Conservation (phyloP, 129 eudicot species). For the Lonicera japonica region DNA sequence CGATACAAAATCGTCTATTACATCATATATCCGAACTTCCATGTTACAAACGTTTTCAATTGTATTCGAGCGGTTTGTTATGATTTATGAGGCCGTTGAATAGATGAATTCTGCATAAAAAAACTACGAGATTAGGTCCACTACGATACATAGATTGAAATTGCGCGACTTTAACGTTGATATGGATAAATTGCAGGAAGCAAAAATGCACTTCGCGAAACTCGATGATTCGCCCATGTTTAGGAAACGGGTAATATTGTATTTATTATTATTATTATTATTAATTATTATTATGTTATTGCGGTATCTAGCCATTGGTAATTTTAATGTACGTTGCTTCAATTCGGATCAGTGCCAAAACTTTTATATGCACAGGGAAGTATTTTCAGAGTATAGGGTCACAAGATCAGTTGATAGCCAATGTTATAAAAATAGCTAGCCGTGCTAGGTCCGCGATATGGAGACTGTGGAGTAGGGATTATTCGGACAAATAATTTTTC, state of each 20-base stretch:
- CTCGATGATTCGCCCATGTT: constrained; percentile 97
- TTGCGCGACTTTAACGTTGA: background rate
- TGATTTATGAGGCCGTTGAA: background rate
- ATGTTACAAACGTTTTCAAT: background rate
- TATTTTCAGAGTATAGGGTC: background rate
- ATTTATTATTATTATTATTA: background rate
- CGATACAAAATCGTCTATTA: background rate
- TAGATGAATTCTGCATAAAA: background rate
- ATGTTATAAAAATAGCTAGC: no score
- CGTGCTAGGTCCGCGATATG: no score
- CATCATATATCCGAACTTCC: background rate
- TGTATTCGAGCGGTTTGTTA: background rate
- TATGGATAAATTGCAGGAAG: constrained; percentile 41
- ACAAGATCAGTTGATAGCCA: no score
- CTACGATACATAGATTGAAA: background rate
- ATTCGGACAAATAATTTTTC: no score
- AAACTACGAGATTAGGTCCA: background rate
- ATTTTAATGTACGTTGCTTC: background rate
- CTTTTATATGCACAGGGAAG: background rate
- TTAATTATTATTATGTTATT: no score
- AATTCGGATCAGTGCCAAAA: background rate
- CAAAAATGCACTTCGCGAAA: constrained; percentile 55
- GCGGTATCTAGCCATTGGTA: background rate
- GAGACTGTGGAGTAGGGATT: no score
- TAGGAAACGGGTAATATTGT: constrained; percentile 60